Base-by-base conservation (phyloP, 768 basidiomycete species). In the Amanita rimosa region DNA sequence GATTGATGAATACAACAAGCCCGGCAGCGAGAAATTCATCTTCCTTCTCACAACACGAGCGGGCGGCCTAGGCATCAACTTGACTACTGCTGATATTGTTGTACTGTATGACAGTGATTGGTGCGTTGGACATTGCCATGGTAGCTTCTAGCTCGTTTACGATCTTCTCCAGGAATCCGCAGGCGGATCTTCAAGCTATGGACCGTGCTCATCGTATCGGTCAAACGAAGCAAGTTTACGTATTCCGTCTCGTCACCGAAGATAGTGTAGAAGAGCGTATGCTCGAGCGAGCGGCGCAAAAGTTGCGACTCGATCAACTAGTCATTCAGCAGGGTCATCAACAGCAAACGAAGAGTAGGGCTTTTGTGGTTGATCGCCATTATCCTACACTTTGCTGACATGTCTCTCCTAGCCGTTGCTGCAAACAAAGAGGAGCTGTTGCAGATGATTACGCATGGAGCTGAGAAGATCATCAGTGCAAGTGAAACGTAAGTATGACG, bases 101-200 rank as follows among this genome's bases (percentile, higher is more conserved):
- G 83, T 98, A 0, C 69, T 98, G 4, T 98, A 97, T 54, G 96
- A 99, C 58, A 90, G 86, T 53, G 96, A 99, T 63, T 98, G 96
- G 94, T 86, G 51, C 21, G 73, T 61, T 38, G 35, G 13, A 33
- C n/a, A 31, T 27, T 53, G 21, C 17, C 10, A 22, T 19, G 16
- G 7, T 41, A 6, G 21, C 21, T 24, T 48, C 7, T 17, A 11
- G 44, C 9, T 24, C 26, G 21, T 14, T 46, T 10, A 11, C 40
- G 17, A 9, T 27, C n/a, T 22, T 40, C 5, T 38, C 16, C 55
- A 91, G 86, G 92, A 99, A 98, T 63, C 95, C 96, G 1, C 96
- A 99, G 67, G 96, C 95, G 2, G 96, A 99, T 70, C 66, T 99
- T 40, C 96, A 99, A 62, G 96, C 96, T 4, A 97, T 96, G 95